A percentile compares a stretch with the other conserved stretches of the same genome.
These are phyloP conservation scores for Trametes maxima DNA, from an alignment of 768 basidiomycete species.

Conservation along the genomic window DNA sequence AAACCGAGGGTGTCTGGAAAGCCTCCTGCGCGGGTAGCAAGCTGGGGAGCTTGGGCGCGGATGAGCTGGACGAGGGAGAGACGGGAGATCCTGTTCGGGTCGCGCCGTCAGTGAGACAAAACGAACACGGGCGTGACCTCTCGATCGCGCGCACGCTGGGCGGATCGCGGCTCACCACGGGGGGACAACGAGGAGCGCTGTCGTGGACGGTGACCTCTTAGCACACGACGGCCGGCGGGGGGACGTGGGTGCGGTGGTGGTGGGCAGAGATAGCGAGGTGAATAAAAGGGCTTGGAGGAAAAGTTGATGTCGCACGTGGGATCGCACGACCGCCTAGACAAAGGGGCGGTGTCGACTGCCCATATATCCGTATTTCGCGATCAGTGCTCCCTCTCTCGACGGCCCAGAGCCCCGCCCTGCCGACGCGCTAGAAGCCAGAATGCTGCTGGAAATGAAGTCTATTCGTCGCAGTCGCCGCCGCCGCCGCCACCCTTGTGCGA, in stretches of 20 bases:
- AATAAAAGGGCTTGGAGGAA: slow-evolving; percentile 10
- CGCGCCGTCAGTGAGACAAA: slow-evolving; percentile 1
- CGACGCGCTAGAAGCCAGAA: slow-evolving; percentile 12
- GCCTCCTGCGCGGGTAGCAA: slow-evolving; percentile 6
- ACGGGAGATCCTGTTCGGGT: slow-evolving; percentile 21
- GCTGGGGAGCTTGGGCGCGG: background rate
- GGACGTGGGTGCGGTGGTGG: slow-evolving; percentile 8
- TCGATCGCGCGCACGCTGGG: background rate
- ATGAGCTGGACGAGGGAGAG: slow-evolving; percentile 2
- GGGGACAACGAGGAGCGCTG: slow-evolving; percentile 11
- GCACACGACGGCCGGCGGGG: slow-evolving; percentile 11
- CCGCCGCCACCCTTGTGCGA: background rate
- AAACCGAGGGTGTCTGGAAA: slow-evolving; percentile 5
- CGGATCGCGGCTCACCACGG: slow-evolving; percentile 7
- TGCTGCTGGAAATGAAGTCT: slow-evolving; percentile 10
- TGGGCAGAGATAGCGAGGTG: slow-evolving; percentile 8
- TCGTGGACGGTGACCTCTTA: slow-evolving; percentile 19
- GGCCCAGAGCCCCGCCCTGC: background rate
- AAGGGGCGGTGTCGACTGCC: slow-evolving; percentile 3
- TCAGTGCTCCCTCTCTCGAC: background rate
- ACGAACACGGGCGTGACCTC: background rate
- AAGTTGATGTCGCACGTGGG: slow-evolving; percentile 22
- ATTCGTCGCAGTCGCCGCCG: background rate
- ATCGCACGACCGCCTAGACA: slow-evolving; percentile 1
- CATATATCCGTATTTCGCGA: slow-evolving; percentile 1